These are phyloP conservation scores for Capsicum chinense DNA, from an alignment of 257 asterid species.

Conservation along the genomic window DNA sequence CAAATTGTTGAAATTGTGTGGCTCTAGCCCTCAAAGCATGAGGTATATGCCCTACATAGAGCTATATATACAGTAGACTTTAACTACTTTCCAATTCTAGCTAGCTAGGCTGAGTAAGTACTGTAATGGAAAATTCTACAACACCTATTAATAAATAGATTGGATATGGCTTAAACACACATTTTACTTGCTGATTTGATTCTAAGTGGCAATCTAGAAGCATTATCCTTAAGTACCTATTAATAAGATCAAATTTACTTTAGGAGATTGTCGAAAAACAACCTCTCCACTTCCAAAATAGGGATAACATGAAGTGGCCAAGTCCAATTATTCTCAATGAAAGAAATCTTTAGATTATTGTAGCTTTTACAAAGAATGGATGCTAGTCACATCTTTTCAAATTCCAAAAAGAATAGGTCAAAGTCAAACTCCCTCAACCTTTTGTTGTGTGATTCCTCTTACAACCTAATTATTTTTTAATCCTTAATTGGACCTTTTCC, in stretches of 20 bases:
- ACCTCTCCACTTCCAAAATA: too few relatives aligned
- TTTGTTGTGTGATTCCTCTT: constrained; percentile 37
- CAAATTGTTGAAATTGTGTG: neutral
- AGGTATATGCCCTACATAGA: neutral
- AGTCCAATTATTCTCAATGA: constrained; percentile 35
- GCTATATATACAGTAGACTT: neutral
- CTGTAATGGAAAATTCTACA: neutral
- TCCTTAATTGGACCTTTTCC: constrained; percentile 7
- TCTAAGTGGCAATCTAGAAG: neutral
- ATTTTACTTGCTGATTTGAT: constrained; percentile 1
- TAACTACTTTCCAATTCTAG: neutral
- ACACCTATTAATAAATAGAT: neutral
- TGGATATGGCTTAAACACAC: neutral
- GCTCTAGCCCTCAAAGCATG: neutral
- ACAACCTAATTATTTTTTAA: neutral
- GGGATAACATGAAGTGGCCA: constrained; percentile 7
- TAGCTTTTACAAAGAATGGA: constrained; percentile 42
- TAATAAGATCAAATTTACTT: neutral
- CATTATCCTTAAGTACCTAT: neutral
- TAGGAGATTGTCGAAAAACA: too few relatives aligned
- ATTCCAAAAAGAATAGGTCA: constrained; percentile 33
- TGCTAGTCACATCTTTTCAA: constrained; percentile 41
- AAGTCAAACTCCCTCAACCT: constrained; percentile 34
- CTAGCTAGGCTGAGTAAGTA: constrained; percentile 13
- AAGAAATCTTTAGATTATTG: constrained; percentile 35